phyloP scores from a whole-genome alignment of 768 basidiomycete genomes.

The Serendipita vermifera region DNA sequence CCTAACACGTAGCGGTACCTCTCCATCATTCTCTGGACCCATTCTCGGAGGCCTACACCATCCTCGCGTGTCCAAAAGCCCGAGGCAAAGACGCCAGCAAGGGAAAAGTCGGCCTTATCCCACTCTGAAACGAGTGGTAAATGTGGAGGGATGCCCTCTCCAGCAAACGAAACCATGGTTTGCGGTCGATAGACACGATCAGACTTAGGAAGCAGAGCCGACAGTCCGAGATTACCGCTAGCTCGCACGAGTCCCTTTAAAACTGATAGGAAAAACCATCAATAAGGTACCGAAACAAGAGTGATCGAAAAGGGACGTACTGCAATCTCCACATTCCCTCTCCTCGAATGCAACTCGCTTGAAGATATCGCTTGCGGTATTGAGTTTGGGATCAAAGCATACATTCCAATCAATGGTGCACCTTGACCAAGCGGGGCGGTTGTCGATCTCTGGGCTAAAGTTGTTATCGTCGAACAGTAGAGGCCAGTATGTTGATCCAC shows the following conservation, averaged over 20 bases:
- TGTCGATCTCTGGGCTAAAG: not conserved
- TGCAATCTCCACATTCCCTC: constrained; percentile 27
- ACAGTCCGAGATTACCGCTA: constrained; percentile 25
- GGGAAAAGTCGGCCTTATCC: constrained; percentile 17
- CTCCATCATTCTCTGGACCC: constrained; percentile 12
- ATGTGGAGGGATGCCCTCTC: constrained; percentile 7
- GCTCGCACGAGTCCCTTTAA: constrained; percentile 23
- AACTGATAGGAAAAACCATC: constrained; percentile 17
- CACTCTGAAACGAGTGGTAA: constrained; percentile 16
- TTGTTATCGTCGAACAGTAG: not conserved
- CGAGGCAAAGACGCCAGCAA: constrained; percentile 12
- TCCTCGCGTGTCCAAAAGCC: not conserved
- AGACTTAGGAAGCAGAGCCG: constrained; percentile 25
- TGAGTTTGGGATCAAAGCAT: constrained; percentile 18
- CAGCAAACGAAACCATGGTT: not conserved
- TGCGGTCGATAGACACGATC: constrained; percentile 8
- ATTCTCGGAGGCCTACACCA: not conserved
- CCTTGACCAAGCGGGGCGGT: not conserved
- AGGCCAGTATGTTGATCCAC: not conserved
- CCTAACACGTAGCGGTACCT: constrained; percentile 15
- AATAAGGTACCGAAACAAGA: not conserved
- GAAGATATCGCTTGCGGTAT: constrained; percentile 23
- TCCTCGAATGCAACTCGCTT: constrained; percentile 25
- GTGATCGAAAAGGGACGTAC: constrained; percentile 4
- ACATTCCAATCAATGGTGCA: constrained; percentile 4